A percentile compares a stretch with the other conserved stretches of the same genome.
Evolutionary conservation across 495 filamentous ascomycete genomes (phyloP).

Genomic region (Neurospora sp.): DNA sequence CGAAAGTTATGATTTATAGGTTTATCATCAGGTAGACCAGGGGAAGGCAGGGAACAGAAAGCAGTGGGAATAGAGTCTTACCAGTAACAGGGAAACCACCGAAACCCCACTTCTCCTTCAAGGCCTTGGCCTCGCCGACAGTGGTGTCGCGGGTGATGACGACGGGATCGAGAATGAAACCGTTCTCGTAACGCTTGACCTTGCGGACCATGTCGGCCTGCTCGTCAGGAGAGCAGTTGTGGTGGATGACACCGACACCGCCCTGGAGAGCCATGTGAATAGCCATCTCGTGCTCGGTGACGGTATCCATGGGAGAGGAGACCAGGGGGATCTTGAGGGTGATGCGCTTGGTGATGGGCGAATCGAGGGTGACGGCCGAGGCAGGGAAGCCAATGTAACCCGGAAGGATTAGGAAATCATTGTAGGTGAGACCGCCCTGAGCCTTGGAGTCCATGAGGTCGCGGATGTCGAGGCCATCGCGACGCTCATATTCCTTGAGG

Average conservation of each 20-base stretch:
- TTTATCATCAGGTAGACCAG: constrained; percentile 58
- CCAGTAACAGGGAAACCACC: constrained; percentile 98
- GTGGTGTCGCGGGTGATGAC: constrained; percentile 82
- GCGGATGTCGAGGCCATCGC: constrained; percentile 77
- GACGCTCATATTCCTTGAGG: constrained; percentile 59
- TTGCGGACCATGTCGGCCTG: constrained; percentile 99
- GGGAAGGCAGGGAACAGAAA: constrained; percentile 11
- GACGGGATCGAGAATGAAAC: constrained; percentile 94
- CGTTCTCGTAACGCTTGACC: constrained; percentile 98
- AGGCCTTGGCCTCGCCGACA: constrained; percentile 78
- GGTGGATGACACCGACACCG: constrained; percentile 94
- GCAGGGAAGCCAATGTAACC: constrained; percentile 73
- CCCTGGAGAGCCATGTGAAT: constrained; percentile 97
- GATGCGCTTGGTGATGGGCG: constrained; percentile 87
- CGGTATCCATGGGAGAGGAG: constrained; percentile 98
- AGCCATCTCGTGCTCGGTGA: constrained; percentile 98
- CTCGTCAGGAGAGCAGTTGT: constrained; percentile 91
- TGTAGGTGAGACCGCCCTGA: constrained; percentile 79
- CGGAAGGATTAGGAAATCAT: constrained; percentile 51
- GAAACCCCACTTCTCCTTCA: constrained; percentile 98
- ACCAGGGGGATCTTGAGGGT: constrained; percentile 88
- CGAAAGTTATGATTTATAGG: constrained; percentile 90
- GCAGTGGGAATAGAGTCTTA: constrained; percentile 42
- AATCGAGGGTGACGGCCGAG: constrained; percentile 78
- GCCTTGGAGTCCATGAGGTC: constrained; percentile 77